Evolutionary conservation across 2,329 filamentous ascomycete genomes (phyloP).

Genomic region (Talaromyces albobiverticillius): DNA sequence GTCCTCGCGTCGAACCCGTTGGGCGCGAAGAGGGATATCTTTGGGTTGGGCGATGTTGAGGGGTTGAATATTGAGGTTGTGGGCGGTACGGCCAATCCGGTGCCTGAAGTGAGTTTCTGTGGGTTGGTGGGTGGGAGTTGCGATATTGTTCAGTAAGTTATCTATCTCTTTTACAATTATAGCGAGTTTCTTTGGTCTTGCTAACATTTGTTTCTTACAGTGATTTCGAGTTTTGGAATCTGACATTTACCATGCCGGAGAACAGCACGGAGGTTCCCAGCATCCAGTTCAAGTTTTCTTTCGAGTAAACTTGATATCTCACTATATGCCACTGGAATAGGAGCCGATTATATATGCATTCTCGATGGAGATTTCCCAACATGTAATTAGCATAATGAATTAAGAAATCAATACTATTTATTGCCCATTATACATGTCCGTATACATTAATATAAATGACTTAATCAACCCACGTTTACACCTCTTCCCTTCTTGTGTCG

Average conservation of each 20-base stretch:
- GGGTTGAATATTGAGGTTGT: constrained; percentile 16
- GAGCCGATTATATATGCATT: neutral
- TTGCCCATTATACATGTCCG: neutral
- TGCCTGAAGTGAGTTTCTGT: constrained; percentile 15
- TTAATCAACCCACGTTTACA: too few relatives aligned
- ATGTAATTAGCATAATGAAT: neutral
- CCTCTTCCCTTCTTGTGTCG: too few relatives aligned
- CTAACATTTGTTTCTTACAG: neutral
- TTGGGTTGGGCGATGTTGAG: constrained; percentile 15
- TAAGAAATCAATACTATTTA: neutral
- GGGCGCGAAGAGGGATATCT: constrained; percentile 12
- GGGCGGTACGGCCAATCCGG: constrained; percentile 14
- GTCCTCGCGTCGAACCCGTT: constrained; percentile 18
- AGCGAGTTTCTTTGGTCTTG: neutral
- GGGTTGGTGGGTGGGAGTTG: constrained; percentile 12
- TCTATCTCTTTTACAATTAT: too few relatives aligned
- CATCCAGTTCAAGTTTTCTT: constrained; percentile 9
- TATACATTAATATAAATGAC: neutral
- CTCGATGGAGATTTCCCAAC: neutral
- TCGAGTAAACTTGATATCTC: neutral
- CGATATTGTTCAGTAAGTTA: constrained; percentile 16
- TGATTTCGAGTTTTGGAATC: constrained; percentile 14
- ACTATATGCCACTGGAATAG: neutral
- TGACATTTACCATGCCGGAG: constrained; percentile 12
- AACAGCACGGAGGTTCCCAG: constrained; percentile 12